A percentile compares a stretch with the other conserved stretches of the same genome.
Conservation (phyloP, 148 eudicot genomes). For the Hydrangea macrophylla region DNA sequence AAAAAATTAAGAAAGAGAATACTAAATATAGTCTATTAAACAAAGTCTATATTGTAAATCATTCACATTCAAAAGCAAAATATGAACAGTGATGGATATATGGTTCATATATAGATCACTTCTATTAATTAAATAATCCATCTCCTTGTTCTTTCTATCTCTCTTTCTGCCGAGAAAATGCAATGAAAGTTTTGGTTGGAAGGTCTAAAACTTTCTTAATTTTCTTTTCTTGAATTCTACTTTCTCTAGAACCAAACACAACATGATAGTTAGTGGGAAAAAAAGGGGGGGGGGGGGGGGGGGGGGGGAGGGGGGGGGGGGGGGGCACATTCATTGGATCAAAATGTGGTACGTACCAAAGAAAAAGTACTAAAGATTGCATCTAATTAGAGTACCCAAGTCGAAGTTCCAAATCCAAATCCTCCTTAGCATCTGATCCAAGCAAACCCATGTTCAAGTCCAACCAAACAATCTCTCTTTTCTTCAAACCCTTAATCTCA, state of each 20-base stretch:
- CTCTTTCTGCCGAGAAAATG: neutral
- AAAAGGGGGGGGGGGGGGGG: neutral
- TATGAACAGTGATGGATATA: no score
- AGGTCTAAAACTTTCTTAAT: neutral
- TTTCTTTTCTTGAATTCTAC: neutral
- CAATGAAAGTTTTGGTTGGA: neutral
- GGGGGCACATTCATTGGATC: neutral
- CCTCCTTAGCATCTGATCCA: slow-evolving; percentile 44
- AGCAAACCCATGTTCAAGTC: slow-evolving; percentile 46
- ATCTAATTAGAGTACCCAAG: slow-evolving; percentile 41
- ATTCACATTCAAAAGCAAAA: no score
- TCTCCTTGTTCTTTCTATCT: no score
- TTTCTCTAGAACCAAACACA: neutral
- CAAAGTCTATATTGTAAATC: no score
- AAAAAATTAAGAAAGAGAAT: no score
- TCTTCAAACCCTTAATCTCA: slow-evolving; percentile 38
- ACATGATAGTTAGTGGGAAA: slow-evolving; percentile 22
- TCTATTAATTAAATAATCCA: no score
- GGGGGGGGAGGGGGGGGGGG: neutral
- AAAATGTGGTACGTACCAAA: neutral
- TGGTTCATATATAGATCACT: no score
- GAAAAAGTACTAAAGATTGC: slow-evolving; percentile 7
- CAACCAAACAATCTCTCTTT: slow-evolving; percentile 29
- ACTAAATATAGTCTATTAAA: no score
- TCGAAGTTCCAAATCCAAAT: slow-evolving; percentile 82